Evolutionary conservation across 2,329 filamentous ascomycete species (phyloP).

Genomic region (Rutstroemia sp.): DNA sequence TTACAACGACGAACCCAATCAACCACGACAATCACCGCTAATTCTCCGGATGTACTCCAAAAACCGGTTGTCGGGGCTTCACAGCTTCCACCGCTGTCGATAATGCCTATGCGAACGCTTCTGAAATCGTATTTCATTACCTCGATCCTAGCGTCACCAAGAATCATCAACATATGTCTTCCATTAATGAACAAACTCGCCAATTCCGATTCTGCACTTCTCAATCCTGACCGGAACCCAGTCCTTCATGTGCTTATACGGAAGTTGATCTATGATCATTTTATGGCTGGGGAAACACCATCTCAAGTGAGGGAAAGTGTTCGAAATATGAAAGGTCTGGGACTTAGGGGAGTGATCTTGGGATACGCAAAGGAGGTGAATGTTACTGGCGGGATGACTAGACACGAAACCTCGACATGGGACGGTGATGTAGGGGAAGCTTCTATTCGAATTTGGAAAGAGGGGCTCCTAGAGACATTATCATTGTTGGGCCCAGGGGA

Average conservation of each 20-base stretch:
- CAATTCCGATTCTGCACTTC: conserved; percentile 5
- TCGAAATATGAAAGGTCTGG: conserved; percentile 57
- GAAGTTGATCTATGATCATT: conserved; percentile 79
- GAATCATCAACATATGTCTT: conserved; percentile 7
- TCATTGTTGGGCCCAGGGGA: conserved; percentile 44
- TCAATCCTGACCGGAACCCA: conserved; percentile 59
- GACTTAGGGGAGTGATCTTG: conserved; percentile 75
- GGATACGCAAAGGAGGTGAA: conserved; percentile 71
- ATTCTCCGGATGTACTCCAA: background rate
- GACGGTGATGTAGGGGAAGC: background rate
- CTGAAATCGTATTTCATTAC: conserved; percentile 8
- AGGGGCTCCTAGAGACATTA: conserved; percentile 45
- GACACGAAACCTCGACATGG: background rate
- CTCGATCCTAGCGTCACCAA: conserved; percentile 8
- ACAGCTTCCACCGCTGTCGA: conserved; percentile 7
- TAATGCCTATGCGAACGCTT: conserved; percentile 10
- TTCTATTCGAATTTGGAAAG: conserved; percentile 34
- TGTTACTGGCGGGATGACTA: background rate
- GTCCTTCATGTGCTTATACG: conserved; percentile 62
- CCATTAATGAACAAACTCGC: conserved; percentile 6
- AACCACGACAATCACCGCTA: background rate
- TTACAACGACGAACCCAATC: background rate
- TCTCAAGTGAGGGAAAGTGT: conserved; percentile 60
- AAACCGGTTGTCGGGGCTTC: background rate
- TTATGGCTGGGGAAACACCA: conserved; percentile 71